These are phyloP conservation scores for Chlorophyllum brunneum DNA, from an alignment of 768 basidiomycete genomes.

Conservation along the genomic window DNA sequence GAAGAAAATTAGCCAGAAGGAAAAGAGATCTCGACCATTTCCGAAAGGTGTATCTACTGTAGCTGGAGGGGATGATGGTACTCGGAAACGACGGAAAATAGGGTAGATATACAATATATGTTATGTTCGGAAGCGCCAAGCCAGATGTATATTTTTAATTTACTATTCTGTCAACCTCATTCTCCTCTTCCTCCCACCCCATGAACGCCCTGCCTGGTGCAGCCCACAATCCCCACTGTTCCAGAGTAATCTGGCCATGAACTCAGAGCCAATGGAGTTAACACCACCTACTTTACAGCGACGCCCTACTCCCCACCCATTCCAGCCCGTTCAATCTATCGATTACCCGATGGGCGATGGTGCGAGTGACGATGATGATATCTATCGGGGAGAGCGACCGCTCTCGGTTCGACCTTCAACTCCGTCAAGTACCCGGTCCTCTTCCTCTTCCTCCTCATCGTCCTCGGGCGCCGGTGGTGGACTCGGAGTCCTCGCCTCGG, in stretches of 20 bases:
- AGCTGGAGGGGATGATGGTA: conserved; percentile 10
- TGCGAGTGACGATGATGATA: conserved; percentile 39
- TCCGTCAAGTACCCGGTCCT: conserved; percentile 27
- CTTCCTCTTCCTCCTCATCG: conserved; percentile 38
- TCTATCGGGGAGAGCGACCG: conserved; percentile 55
- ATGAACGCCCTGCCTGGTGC: conserved; percentile 7
- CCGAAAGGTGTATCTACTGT: conserved; percentile 21
- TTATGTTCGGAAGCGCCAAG: too few species aligned
- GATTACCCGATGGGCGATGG: conserved; percentile 16
- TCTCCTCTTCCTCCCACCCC: conserved; percentile 5
- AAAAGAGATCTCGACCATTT: conserved; percentile 82
- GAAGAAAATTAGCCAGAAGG: conserved; percentile 82
- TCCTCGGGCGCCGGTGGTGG: conserved; percentile 37
- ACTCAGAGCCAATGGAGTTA: conserved; percentile 1
- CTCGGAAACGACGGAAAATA: conserved; percentile 15
- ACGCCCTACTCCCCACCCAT: background rate
- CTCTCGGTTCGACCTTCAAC: conserved; percentile 23
- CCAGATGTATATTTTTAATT: background rate
- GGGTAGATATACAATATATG: too few species aligned
- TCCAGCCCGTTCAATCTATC: conserved; percentile 14
- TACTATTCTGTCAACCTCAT: background rate
- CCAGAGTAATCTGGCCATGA: conserved; percentile 3
- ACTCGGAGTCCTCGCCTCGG: conserved; percentile 51
- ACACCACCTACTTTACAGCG: background rate
- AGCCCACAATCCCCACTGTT: background rate